Percentiles rank a stretch among this genome's conserved stretches.
phyloP scores from a whole-genome alignment of 2,329 filamentous ascomycete species.

The Huntiella bhutanensis region DNA sequence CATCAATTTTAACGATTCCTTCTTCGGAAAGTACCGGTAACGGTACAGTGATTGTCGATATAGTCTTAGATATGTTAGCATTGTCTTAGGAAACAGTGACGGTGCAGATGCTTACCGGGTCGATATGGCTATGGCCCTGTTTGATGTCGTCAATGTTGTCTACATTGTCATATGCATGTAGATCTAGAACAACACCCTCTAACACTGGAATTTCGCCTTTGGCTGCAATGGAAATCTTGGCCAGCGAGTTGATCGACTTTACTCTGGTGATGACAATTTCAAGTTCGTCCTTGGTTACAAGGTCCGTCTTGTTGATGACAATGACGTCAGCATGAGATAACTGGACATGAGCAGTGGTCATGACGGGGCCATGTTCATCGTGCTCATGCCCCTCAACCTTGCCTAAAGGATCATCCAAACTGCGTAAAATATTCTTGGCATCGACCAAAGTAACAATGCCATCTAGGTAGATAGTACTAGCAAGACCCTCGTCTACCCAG shows the following conservation, averaged over 20 bases:
- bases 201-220: conserved; percentile 64
- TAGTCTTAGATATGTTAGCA: conserved; percentile 35
- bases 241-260: conserved; percentile 71
- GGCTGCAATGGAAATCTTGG: conserved; percentile 64
- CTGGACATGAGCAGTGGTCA: conserved; percentile 88
- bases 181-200: conserved; percentile 70
- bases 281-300: conserved; percentile 55
- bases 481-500: conserved; percentile 92
- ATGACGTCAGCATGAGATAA: conserved; percentile 94
- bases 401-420: conserved; percentile 52
- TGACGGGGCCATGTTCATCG: conserved; percentile 41
- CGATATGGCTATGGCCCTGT: conserved; percentile 79
- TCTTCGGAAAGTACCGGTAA: conserved; percentile 38
- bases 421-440: conserved; percentile 74
- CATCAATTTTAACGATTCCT: conserved; percentile 49
- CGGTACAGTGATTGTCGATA: conserved; percentile 61
- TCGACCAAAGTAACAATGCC: conserved; percentile 93
- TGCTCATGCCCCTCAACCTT: conserved; percentile 32
- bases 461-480: conserved; percentile 88
- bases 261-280: conserved; percentile 51
- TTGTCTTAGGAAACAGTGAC: conserved; percentile 5
- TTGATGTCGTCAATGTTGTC: conserved; percentile 48
- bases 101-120: conserved; percentile 42
- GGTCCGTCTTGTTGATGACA: conserved; percentile 81
- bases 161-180: conserved; percentile 83